A percentile compares a stretch with the other conserved stretches of the same genome.
These are phyloP conservation scores for Cladobotryum mycophilum DNA, from an alignment of 2,329 filamentous ascomycete species.

Conservation along the genomic window DNA sequence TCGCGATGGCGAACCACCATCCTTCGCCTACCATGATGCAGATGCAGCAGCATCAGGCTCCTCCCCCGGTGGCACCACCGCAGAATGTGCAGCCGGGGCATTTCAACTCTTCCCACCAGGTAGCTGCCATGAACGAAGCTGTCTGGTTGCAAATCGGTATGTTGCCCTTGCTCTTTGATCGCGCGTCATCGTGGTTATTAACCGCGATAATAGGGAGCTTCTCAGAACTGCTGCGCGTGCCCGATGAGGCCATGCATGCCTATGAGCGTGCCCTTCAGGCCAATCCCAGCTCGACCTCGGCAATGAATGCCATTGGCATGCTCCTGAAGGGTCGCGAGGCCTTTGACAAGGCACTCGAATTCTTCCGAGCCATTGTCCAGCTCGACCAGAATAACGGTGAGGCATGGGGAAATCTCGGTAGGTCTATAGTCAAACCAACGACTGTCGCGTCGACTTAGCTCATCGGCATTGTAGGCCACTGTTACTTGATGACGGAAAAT, in stretches of 20 bases:
- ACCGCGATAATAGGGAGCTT: constrained; percentile 59
- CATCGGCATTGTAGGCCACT: constrained; percentile 62
- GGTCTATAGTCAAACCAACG: constrained; percentile 27
- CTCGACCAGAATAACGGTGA: constrained; percentile 86
- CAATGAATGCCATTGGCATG: constrained; percentile 90
- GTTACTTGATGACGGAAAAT: constrained; percentile 98
- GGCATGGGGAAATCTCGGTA: constrained; percentile 92
- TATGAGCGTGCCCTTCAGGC: constrained; percentile 87
- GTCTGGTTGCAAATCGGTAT: constrained; percentile 92
- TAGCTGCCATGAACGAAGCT: constrained; percentile 73
- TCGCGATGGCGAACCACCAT: constrained; percentile 68
- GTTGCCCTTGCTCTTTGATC: constrained; percentile 21
- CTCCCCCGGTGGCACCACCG: constrained; percentile 53
- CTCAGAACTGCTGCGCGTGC: constrained; percentile 79
- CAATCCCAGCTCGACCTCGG: constrained; percentile 81
- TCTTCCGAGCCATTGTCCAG: constrained; percentile 83
- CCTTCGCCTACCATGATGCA: constrained; percentile 75
- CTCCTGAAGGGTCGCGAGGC: constrained; percentile 89
- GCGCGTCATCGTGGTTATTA: constrained; percentile 4
- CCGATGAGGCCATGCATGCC: constrained; percentile 81
- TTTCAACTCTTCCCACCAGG: constrained; percentile 64
- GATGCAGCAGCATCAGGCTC: constrained; percentile 49
- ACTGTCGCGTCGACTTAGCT: constrained; percentile 7
- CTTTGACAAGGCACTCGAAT: constrained; percentile 90
- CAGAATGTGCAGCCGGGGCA: constrained; percentile 50